These are phyloP conservation scores for Cichorium intybus DNA, from an alignment of 140 eudicot species.

Conservation along the genomic window DNA sequence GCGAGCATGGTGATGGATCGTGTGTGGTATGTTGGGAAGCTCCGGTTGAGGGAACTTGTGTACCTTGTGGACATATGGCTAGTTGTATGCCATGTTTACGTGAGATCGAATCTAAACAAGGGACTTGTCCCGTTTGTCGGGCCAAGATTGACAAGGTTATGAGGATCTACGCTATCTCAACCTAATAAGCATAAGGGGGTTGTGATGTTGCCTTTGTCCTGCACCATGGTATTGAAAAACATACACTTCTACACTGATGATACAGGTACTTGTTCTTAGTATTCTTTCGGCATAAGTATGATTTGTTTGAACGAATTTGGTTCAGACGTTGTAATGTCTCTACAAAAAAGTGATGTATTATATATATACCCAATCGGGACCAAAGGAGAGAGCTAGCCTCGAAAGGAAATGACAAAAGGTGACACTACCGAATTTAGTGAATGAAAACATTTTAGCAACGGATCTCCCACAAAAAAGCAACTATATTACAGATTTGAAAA, in stretches of 20 bases:
- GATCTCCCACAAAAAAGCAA: too few species aligned
- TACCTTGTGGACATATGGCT: slow-evolving; percentile 57
- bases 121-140: slow-evolving; percentile 47
- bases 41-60: slow-evolving; percentile 51
- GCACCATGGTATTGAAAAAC: neutral
- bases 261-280: neutral
- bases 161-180: slow-evolving; percentile 36
- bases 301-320: neutral
- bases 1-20: neutral
- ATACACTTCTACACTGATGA: neutral
- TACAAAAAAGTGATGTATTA: too few species aligned
- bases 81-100: slow-evolving; percentile 46
- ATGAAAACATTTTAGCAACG: too few species aligned
- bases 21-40: slow-evolving; percentile 53
- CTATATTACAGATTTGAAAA: too few species aligned
- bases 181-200: neutral
- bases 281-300: neutral
- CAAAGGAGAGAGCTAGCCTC: too few species aligned
- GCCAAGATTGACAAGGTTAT: slow-evolving; percentile 40
- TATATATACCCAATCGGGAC: too few species aligned
- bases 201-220: neutral
- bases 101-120: slow-evolving; percentile 30
- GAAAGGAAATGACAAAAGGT: too few species aligned
- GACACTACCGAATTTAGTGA: too few species aligned
- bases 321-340: too few species aligned